Base-by-base conservation (phyloP, 83 land plant species). In the Isoetes engelmannii region DNA sequence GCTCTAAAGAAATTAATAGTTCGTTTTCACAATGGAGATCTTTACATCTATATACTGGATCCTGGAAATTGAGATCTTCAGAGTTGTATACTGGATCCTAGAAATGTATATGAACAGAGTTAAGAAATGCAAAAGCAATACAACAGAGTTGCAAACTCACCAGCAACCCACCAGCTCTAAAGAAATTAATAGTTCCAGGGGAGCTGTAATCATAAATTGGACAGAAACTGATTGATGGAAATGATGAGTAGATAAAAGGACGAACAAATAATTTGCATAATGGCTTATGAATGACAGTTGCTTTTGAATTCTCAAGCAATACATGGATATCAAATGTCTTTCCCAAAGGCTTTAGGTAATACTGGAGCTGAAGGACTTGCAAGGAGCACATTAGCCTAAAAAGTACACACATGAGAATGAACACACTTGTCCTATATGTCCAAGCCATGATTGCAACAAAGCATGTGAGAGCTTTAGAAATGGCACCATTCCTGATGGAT, bases 301-400 rank as follows among this genome's bases (percentile, higher is more conserved):
- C 19, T 59, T 59, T 0, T 37, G 62, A 7, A 59, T 59, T 37
- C 62, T 1, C 19, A 59, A 59, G 19, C 12, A 59, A 1, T 7
- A 19, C 19, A 12, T 3, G 74, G 28, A 18, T 4, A 19, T 59
- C 62, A 7, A 4, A 19, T 15, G 62, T 68, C 41, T 70, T 10
- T 15, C 19, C 64, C 4, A 74, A 63, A 3, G 68, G 89, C 73
- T 77, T 83, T 44, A 75, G 83, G 77, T 86, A 90, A 48, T 88
- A 86, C 42, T 83, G 88, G 75, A 94, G 86, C 74, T 83, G 88
- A 58, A 88, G 79, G 47, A 90, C 80, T 81, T 90, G 97, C 63
- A 91, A 78, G 64, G 83, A 82, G 84, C 99, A 94, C 55, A 88
- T 80, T 59, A 94, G 63, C 76, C 84, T 72, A 84, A 94, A 94